phyloP scores from a whole-genome alignment of 805 yeast genomes.

The Yarrowia yakushimensis region DNA sequence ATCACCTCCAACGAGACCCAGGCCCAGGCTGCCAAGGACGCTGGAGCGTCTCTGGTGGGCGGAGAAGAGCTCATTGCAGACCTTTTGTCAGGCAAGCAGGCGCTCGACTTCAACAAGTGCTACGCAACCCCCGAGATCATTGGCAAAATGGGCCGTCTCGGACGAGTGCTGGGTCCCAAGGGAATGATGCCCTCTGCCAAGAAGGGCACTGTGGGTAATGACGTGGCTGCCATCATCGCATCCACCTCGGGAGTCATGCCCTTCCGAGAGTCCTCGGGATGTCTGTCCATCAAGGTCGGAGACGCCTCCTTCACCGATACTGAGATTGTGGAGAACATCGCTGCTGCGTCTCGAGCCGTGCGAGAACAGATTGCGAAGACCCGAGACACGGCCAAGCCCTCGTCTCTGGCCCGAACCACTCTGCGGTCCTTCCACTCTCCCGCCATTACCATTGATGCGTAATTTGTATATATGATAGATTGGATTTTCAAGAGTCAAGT shows the following conservation, averaged over 20 bases:
- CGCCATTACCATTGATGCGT: slow-evolving; percentile 21
- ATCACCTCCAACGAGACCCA: slow-evolving; percentile 58
- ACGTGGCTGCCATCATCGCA: slow-evolving; percentile 52
- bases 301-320: slow-evolving; percentile 72
- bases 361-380: slow-evolving; percentile 36
- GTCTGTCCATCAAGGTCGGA: slow-evolving; percentile 67
- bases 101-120: slow-evolving; percentile 62
- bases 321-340: slow-evolving; percentile 67
- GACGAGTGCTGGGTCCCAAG: slow-evolving; percentile 80
- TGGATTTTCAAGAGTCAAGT: background rate
- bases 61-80: slow-evolving; percentile 65
- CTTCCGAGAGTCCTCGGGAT: slow-evolving; percentile 63
- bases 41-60: slow-evolving; percentile 67
- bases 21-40: slow-evolving; percentile 50
- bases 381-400: slow-evolving; percentile 21
- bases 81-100: slow-evolving; percentile 48
- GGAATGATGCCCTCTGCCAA: slow-evolving; percentile 86
- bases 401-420: slow-evolving; percentile 17
- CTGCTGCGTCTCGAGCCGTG: slow-evolving; percentile 62
- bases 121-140: slow-evolving; percentile 83
- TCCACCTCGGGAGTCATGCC: slow-evolving; percentile 64
- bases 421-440: slow-evolving; percentile 22
- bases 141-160: slow-evolving; percentile 58
- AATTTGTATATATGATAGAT: slow-evolving; percentile 12
- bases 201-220: slow-evolving; percentile 79